Percentiles rank a stretch among this genome's conserved stretches.
Evolutionary conservation across 164 flowering plant species (phyloP).

Genomic region (Dillenia turbinata): DNA sequence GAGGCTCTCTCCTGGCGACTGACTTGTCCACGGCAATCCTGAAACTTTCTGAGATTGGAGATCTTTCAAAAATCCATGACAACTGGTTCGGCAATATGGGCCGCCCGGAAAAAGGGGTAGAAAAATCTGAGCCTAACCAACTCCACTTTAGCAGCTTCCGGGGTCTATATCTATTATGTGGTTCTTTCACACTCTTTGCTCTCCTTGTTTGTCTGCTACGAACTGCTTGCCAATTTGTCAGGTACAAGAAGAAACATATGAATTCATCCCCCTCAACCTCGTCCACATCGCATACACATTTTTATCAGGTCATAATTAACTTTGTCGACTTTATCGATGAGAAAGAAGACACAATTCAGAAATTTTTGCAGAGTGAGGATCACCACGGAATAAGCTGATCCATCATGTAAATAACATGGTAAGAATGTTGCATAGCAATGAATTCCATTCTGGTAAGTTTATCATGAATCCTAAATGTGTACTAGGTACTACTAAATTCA

Average conservation of each 20-base stretch:
- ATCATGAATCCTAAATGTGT: no score
- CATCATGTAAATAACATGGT: not conserved
- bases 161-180: conserved; percentile 65
- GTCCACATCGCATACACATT: conserved; percentile 19
- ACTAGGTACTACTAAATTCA: not conserved
- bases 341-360: conserved; percentile 72
- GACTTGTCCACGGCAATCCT: conserved; percentile 70
- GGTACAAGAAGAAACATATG: conserved; percentile 34
- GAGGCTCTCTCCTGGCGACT: conserved; percentile 58
- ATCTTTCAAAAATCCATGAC: conserved; percentile 42
- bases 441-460: no score
- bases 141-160: conserved; percentile 63
- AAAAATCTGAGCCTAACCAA: conserved; percentile 29
- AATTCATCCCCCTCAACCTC: conserved; percentile 15
- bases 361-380: conserved; percentile 28
- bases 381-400: conserved; percentile 13
- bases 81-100: conserved; percentile 55
- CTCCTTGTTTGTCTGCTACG: conserved; percentile 40
- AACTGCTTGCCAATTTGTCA: conserved; percentile 37
- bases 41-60: conserved; percentile 53
- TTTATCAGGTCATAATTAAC: conserved; percentile 30
- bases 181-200: conserved; percentile 28
- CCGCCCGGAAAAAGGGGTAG: conserved; percentile 26
- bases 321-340: conserved; percentile 65
- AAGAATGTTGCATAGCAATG: no score